phyloP scores from a whole-genome alignment of 257 asterid species.

The Solanum lycopersicoides region DNA sequence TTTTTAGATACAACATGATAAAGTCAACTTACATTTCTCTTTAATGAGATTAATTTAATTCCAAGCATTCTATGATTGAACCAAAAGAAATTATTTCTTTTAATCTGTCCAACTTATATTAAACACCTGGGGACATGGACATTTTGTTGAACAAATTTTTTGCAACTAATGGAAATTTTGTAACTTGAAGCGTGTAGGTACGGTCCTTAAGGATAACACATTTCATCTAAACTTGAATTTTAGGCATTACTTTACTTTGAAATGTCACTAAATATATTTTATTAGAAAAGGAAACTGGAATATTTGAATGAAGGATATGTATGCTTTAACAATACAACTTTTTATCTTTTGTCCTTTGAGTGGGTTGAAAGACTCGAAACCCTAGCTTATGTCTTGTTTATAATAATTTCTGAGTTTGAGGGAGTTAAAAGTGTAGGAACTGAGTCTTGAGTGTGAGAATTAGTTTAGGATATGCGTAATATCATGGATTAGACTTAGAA shows the following conservation, averaged over 20 bases:
- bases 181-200: neutral
- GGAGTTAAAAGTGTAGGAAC: neutral
- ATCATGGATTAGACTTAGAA: neutral
- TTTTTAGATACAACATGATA: neutral
- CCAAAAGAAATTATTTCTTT: neutral
- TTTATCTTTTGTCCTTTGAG: neutral
- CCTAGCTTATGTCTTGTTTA: neutral
- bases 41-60: neutral
- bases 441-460: too few species aligned
- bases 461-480: neutral
- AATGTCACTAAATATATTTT: neutral
- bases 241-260: neutral
- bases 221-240: neutral
- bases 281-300: neutral
- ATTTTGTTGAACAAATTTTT: neutral
- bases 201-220: neutral
- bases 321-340: neutral
- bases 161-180: neutral
- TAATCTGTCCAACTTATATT: neutral
- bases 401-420: neutral
- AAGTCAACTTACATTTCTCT: neutral
- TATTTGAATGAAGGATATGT: neutral
- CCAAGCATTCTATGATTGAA: neutral
- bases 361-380: neutral
- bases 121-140: neutral